These are phyloP conservation scores for Microthyrium microscopicum DNA, from an alignment of 2,329 filamentous ascomycete genomes.

Conservation along the genomic window DNA sequence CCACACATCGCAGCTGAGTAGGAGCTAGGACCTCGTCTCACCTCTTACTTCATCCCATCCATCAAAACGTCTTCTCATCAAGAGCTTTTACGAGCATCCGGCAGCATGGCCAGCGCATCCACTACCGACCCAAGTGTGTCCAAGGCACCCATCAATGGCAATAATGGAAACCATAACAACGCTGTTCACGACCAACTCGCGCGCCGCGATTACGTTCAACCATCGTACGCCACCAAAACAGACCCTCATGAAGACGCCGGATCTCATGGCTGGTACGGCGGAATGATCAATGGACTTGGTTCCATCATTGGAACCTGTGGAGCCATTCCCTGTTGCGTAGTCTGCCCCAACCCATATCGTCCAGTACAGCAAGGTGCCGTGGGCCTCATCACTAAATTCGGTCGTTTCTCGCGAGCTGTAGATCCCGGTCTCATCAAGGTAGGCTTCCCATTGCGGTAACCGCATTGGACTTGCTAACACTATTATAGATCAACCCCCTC, in stretches of 20 bases:
- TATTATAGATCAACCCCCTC: conserved; percentile 94
- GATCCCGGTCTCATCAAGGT: conserved; percentile 92
- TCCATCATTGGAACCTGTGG: conserved; percentile 59
- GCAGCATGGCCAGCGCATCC: background rate
- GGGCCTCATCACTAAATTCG: conserved; percentile 89
- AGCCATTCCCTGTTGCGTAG: conserved; percentile 77
- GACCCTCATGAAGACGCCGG: conserved; percentile 48
- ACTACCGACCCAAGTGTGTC: background rate
- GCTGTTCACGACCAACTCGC: conserved; percentile 43
- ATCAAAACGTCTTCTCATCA: background rate
- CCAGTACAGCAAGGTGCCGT: conserved; percentile 85
- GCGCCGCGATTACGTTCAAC: conserved; percentile 67
- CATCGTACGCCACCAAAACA: conserved; percentile 55
- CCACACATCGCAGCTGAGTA: too few species aligned
- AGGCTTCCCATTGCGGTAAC: too few species aligned
- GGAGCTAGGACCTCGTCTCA: too few species aligned
- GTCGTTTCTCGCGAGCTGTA: conserved; percentile 83
- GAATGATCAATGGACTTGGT: conserved; percentile 69
- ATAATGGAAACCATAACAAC: conserved; percentile 10
- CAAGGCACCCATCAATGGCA: conserved; percentile 12
- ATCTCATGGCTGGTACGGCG: conserved; percentile 75
- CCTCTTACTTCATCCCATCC: too few species aligned
- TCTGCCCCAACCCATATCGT: conserved; percentile 93
- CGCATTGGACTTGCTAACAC: too few species aligned
- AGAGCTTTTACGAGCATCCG: too few species aligned